phyloP scores from a whole-genome alignment of 331 rosid species.

The Telfairia occidentalis region DNA sequence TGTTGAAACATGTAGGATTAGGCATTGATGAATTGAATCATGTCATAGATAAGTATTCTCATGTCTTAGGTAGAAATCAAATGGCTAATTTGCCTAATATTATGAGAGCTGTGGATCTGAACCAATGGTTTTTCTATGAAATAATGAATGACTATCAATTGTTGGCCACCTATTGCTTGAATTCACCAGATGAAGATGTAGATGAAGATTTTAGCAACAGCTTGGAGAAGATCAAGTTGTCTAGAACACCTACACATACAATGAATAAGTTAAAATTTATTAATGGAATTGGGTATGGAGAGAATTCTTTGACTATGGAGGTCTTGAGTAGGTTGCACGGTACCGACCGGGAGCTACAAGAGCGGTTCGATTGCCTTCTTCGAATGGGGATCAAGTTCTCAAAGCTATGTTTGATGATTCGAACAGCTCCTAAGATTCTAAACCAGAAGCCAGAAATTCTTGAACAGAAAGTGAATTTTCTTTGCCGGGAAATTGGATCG shows the following conservation, averaged over 20 bases:
- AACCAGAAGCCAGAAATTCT: constrained; percentile 47
- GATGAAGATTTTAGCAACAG: constrained; percentile 25
- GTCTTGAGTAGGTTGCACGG: constrained; percentile 45
- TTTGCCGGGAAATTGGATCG: constrained; percentile 40
- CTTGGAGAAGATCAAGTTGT: constrained; percentile 29
- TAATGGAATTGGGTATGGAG: constrained; percentile 66
- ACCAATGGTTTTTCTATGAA: constrained; percentile 53
- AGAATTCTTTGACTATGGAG: constrained; percentile 41
- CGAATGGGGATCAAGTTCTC: constrained; percentile 42
- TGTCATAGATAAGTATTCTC: constrained; percentile 27
- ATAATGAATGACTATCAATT: constrained; percentile 35
- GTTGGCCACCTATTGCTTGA: constrained; percentile 26
- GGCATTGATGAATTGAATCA: constrained; percentile 17
- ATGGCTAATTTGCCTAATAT: constrained; percentile 58
- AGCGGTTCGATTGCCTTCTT: constrained; percentile 54
- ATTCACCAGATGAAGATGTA: constrained; percentile 26
- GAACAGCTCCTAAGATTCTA: constrained; percentile 37
- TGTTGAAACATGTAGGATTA: constrained; percentile 52
- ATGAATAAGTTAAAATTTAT: constrained; percentile 48
- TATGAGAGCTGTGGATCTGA: constrained; percentile 64
- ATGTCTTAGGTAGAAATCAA: constrained; percentile 48
- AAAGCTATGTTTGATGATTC: constrained; percentile 40
- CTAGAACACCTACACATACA: constrained; percentile 29
- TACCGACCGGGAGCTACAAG: constrained; percentile 25
- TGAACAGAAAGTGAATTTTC: constrained; percentile 44